Evolutionary conservation across 1,139 yeast genomes (phyloP).

Genomic region (Kodamaea anthophila): DNA sequence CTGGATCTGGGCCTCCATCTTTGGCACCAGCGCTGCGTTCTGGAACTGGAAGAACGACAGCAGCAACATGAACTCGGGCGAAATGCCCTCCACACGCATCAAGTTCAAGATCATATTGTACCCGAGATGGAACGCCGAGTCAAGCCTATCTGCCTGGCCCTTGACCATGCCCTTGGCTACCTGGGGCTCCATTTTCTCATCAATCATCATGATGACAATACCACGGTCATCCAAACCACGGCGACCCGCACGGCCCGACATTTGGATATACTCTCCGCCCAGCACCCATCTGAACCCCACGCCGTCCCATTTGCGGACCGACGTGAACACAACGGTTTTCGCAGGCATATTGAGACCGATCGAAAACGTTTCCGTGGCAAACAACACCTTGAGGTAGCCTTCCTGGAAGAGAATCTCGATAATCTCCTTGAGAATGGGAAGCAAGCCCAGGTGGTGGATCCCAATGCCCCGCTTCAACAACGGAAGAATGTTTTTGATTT

Average conservation of each 20-base stretch:
- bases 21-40: slow-evolving; percentile 84
- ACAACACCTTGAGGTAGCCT: slow-evolving; percentile 86
- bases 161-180: slow-evolving; percentile 99
- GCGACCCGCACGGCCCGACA: slow-evolving; percentile 99
- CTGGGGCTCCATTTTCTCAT: slow-evolving; percentile 98
- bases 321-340: slow-evolving; percentile 94
- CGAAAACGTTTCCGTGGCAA: slow-evolving; percentile 97
- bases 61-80: slow-evolving; percentile 96
- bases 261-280: slow-evolving; percentile 98
- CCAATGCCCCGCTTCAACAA: slow-evolving; percentile 92
- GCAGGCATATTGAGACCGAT: slow-evolving; percentile 99
- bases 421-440: slow-evolving; percentile 93
- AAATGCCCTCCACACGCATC: slow-evolving; percentile 95
- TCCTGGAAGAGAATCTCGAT: slow-evolving; percentile 96
- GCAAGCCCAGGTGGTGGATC: slow-evolving; percentile 93
- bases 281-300: slow-evolving; percentile 96
- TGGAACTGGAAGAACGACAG: slow-evolving; percentile 94
- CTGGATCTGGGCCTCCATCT: slow-evolving; percentile 59
- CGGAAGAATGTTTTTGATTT: slow-evolving; percentile 85
- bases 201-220: slow-evolving; percentile 98
- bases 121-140: slow-evolving; percentile 94
- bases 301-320: slow-evolving; percentile 98
- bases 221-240: slow-evolving; percentile 99
- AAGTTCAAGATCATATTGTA: slow-evolving; percentile 95
- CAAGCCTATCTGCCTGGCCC: slow-evolving; percentile 94